Evolutionary conservation across 1,139 yeast genomes (phyloP).

Genomic region (Lodderomyces orthopsilosis): DNA sequence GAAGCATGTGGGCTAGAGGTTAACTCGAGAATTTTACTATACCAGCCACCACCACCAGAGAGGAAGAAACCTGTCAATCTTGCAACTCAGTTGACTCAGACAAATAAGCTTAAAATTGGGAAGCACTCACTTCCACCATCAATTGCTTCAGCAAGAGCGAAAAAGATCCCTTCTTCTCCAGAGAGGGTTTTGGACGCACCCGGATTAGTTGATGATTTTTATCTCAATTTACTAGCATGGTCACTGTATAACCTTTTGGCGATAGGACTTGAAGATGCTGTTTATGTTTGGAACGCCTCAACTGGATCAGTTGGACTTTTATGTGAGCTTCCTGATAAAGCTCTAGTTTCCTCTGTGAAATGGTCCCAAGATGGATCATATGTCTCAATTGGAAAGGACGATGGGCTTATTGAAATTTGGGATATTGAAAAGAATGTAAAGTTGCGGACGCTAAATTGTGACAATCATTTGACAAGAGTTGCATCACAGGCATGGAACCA

Average conservation of each 20-base stretch:
- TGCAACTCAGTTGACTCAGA: constrained; percentile 24
- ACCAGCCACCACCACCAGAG: constrained; percentile 85
- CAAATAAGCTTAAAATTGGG: constrained; percentile 17
- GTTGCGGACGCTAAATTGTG: constrained; percentile 74
- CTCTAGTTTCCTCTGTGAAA: constrained; percentile 66
- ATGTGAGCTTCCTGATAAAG: constrained; percentile 54
- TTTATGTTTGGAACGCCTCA: constrained; percentile 91
- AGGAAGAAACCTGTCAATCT: constrained; percentile 56
- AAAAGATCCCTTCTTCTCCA: constrained; percentile 85
- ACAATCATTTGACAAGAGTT: constrained; percentile 62
- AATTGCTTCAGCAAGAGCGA: constrained; percentile 50
- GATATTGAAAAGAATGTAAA: constrained; percentile 77
- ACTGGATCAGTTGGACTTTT: constrained; percentile 76
- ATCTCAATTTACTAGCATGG: constrained; percentile 86
- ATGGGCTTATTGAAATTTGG: constrained; percentile 90
- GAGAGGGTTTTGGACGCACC: constrained; percentile 96
- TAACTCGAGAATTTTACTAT: constrained; percentile 80
- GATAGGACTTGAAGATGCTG: constrained; percentile 80
- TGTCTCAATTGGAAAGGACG: constrained; percentile 78
- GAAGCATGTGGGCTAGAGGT: constrained; percentile 91
- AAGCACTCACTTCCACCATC: constrained; percentile 38
- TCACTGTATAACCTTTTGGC: constrained; percentile 80
- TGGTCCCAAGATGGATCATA: constrained; percentile 96
- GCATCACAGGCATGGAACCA: constrained; percentile 86
- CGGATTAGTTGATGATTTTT: constrained; percentile 89